phyloP scores from a whole-genome alignment of 441 rosid species.

The Gossypium trilobum region DNA sequence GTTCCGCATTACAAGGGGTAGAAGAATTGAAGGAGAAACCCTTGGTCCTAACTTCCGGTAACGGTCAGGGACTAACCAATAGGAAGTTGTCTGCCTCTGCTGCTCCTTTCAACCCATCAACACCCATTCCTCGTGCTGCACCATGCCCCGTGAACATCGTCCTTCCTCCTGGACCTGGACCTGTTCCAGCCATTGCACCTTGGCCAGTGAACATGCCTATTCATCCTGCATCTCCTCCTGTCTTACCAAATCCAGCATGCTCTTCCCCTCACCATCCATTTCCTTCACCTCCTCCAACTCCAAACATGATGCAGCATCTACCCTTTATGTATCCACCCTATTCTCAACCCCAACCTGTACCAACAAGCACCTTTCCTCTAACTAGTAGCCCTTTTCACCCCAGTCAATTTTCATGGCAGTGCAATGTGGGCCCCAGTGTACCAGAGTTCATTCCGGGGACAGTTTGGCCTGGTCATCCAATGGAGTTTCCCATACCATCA shows the following conservation, averaged over 20 bases:
- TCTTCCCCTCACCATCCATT: conserved; percentile 56
- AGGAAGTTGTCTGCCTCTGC: conserved; percentile 94
- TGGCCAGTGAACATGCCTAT: conserved; percentile 87
- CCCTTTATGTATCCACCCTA: conserved; percentile 80
- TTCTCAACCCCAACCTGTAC: conserved; percentile 55
- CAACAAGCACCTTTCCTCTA: conserved; percentile 67
- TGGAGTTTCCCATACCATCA: conserved; percentile 60
- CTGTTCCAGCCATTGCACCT: conserved; percentile 51
- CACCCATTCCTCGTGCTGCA: conserved; percentile 50
- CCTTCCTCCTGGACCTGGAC: conserved; percentile 45
- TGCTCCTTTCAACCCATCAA: conserved; percentile 82
- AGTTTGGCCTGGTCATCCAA: conserved; percentile 67
- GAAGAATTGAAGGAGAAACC: conserved; percentile 62
- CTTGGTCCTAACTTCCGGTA: conserved; percentile 34
- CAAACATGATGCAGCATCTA: conserved; percentile 80
- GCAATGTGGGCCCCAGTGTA: conserved; percentile 46
- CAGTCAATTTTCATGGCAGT: conserved; percentile 86
- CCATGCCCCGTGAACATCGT: conserved; percentile 55
- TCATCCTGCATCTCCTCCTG: conserved; percentile 58
- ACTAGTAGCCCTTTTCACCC: conserved; percentile 72
- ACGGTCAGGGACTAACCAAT: conserved; percentile 42
- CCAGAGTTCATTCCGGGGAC: conserved; percentile 64
- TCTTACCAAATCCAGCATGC: conserved; percentile 43
- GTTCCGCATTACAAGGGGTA: conserved; percentile 19
- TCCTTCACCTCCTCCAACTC: conserved; percentile 85